Conservation (phyloP, 129 eudicot genomes). For the Centella asiatica region DNA sequence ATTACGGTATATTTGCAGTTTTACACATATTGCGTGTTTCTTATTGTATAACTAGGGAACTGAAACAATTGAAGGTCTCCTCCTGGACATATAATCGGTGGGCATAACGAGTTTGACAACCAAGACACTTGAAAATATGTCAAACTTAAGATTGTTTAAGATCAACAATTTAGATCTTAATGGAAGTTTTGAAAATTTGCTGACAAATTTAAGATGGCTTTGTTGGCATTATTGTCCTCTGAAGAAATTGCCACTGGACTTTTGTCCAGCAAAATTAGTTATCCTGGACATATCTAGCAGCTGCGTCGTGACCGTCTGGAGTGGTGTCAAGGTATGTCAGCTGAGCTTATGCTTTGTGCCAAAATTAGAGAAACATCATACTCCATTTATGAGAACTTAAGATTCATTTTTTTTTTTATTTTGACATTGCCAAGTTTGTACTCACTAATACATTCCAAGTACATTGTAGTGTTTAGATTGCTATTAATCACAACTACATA, state of each 20-base stretch:
- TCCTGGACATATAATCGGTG: neutral
- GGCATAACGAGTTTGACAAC: conserved; percentile 8
- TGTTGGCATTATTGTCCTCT: conserved; percentile 21
- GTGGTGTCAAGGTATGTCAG: conserved; percentile 12
- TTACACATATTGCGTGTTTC: neutral
- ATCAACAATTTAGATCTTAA: conserved; percentile 12
- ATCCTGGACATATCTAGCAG: conserved; percentile 27
- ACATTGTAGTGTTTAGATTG: neutral
- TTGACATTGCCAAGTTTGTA: too few relatives aligned
- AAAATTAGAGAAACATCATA: too few relatives aligned
- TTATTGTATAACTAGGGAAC: conserved; percentile 16
- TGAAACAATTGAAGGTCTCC: conserved; percentile 23
- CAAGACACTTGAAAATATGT: conserved; percentile 15
- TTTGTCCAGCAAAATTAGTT: conserved; percentile 18
- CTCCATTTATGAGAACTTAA: too few relatives aligned
- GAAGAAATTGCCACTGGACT: conserved; percentile 19
- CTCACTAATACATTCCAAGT: too few relatives aligned
- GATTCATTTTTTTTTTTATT: too few relatives aligned
- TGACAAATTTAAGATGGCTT: conserved; percentile 23
- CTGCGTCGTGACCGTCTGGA: conserved; percentile 11
- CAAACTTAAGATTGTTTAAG: conserved; percentile 25
- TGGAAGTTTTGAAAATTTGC: conserved; percentile 8
- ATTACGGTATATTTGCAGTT: neutral
- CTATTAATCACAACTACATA: too few relatives aligned
- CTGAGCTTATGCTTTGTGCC: too few relatives aligned